Evolutionary conservation across 495 filamentous ascomycete species (phyloP).

Genomic region (Cercophora sp.): DNA sequence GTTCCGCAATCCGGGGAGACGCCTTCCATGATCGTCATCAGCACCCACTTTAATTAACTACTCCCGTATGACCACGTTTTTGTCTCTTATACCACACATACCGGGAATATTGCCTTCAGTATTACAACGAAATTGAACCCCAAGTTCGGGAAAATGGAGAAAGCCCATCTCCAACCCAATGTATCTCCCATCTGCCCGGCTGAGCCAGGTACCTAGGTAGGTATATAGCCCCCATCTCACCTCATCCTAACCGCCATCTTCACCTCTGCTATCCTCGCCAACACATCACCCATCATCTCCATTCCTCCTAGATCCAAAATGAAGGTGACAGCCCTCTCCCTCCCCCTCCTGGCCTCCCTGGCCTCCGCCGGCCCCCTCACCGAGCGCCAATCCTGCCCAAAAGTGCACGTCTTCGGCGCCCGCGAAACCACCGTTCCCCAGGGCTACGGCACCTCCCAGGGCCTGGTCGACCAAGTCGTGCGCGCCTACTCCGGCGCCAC

Average conservation of each 20-base stretch:
- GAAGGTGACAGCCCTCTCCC: conserved; percentile 20
- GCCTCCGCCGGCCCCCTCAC: conserved; percentile 20
- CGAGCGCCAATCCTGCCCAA: conserved; percentile 41
- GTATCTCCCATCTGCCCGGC: background rate
- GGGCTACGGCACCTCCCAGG: conserved; percentile 52
- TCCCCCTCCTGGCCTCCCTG: conserved; percentile 23
- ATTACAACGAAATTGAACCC: conserved; percentile 4
- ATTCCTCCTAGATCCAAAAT: conserved; percentile 13
- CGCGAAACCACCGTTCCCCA: conserved; percentile 57
- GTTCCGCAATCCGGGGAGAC: conserved; percentile 12
- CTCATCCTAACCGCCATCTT: background rate
- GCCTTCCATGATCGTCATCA: background rate
- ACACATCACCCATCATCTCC: background rate
- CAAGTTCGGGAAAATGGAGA: conserved; percentile 7
- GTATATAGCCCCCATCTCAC: background rate
- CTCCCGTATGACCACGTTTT: background rate
- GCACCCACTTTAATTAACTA: background rate
- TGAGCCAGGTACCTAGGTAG: background rate
- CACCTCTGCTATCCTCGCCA: background rate
- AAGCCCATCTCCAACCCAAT: background rate
- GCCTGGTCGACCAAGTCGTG: conserved; percentile 51
- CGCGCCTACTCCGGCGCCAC: conserved; percentile 53
- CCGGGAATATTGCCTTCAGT: background rate
- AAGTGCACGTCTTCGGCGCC: conserved; percentile 59
- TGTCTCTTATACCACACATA: background rate